phyloP scores from a whole-genome alignment of 73 alveolate genomes.

The Tetrahymena borealis region DNA sequence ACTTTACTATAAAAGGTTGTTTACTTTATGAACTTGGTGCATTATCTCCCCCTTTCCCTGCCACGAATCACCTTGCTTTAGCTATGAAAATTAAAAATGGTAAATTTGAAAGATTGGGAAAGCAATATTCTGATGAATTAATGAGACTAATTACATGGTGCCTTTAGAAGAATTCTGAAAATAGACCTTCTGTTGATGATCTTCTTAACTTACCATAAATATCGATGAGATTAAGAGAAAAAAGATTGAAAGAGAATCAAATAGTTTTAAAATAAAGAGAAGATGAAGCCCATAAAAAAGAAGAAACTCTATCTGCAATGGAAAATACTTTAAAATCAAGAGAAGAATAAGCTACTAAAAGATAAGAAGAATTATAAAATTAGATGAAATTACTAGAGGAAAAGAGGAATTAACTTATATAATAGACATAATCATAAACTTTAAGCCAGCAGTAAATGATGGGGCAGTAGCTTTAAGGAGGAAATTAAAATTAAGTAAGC shows the following conservation, averaged over 20 bases:
- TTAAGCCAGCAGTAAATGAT: background rate
- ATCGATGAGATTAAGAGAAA: slow-evolving; percentile 64
- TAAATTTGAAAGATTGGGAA: slow-evolving; percentile 61
- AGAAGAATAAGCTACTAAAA: background rate
- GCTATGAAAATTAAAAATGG: slow-evolving; percentile 85
- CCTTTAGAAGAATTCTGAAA: slow-evolving; percentile 58
- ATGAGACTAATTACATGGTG: slow-evolving; percentile 76
- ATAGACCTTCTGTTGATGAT: slow-evolving; percentile 77
- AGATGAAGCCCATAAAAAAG: slow-evolving; percentile 56
- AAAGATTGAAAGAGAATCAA: slow-evolving; percentile 65
- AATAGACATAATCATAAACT: background rate
- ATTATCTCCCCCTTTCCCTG: slow-evolving; percentile 84
- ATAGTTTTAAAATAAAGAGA: slow-evolving; percentile 63
- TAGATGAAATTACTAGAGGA: background rate
- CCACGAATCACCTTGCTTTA: slow-evolving; percentile 75
- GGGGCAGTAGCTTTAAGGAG: background rate
- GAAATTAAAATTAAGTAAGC: background rate
- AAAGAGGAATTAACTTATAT: background rate
- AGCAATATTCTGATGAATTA: slow-evolving; percentile 76
- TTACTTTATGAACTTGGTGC: slow-evolving; percentile 84
- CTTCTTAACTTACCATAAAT: slow-evolving; percentile 68
- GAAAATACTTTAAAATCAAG: background rate
- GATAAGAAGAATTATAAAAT: background rate
- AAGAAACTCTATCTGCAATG: background rate
- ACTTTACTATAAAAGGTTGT: slow-evolving; percentile 35